These are phyloP conservation scores for Vaccinium darrowii DNA, from an alignment of 148 eudicot genomes.

Conservation along the genomic window DNA sequence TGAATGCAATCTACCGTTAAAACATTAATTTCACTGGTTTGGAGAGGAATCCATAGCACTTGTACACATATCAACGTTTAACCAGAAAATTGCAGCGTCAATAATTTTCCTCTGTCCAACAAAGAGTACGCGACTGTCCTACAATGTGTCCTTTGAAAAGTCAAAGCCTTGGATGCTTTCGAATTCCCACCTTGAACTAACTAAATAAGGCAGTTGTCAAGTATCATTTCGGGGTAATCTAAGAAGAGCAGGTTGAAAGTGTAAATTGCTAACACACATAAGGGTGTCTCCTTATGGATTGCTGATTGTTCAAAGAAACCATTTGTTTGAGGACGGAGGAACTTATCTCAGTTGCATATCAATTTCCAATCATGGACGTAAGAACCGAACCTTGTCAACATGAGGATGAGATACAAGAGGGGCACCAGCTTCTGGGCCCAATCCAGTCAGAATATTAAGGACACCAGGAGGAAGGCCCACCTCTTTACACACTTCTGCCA, in stretches of 20 bases:
- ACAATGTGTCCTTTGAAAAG: not conserved
- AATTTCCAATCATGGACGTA: conserved; percentile 3
- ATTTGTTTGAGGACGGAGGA: not conserved
- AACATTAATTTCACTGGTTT: conserved; percentile 13
- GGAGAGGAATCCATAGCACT: not conserved
- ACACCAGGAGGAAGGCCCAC: conserved; percentile 91
- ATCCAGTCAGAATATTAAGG: conserved; percentile 83
- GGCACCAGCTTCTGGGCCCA: conserved; percentile 92
- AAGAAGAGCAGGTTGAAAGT: not conserved
- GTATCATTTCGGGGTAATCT: not conserved
- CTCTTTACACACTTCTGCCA: conserved; percentile 84
- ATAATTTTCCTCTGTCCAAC: not conserved
- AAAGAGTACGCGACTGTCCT: not conserved
- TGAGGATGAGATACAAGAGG: conserved; percentile 91
- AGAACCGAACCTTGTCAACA: conserved; percentile 79
- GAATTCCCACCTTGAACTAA: not conserved
- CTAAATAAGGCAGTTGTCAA: not conserved
- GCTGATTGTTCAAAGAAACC: not conserved
- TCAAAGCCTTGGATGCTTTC: not conserved
- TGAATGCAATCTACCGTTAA: conserved; percentile 74
- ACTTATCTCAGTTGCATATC: not conserved
- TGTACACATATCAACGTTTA: not conserved
- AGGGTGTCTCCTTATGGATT: not conserved
- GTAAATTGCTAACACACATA: not conserved
- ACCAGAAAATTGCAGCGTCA: not conserved